Evolutionary conservation across 2,329 filamentous ascomycete species (phyloP), one percentile per base, ranked within the genome.

Genomic region (Colletotrichum shisoi): DNA sequence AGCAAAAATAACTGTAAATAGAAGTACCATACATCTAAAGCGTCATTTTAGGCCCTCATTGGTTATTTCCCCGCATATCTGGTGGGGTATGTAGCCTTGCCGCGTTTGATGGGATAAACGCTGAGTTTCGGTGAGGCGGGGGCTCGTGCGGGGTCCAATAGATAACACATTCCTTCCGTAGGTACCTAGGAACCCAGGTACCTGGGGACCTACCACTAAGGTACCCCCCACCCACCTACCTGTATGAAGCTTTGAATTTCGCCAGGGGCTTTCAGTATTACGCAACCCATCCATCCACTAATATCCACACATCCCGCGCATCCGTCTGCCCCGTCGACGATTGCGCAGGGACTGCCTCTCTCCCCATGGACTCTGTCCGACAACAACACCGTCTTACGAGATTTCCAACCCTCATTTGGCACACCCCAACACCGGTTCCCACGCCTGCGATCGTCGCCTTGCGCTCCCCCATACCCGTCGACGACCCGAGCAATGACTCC

Each of bases 401-500:
- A 37, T 56, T 27, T 42, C 6, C 37, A 17, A 37, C 31, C 7
- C 21, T n/a, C 6, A 19, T 53, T 39, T 8, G 12, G 21, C n/a
- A 53, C 11, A 5, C 19, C 17, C 21, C 4, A 37, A 3, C 11
- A 9, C 9, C 9, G 12, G 13, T 27, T 27, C 45, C 17, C n/a
- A 40, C 40, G 24, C 37, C 34, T 19, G 19, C 17, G 11, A 52
- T 15, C 24, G 21, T 61, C 37, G 13, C 34, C 39, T 44, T 11
- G 37, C 58, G 21, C 24, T 59, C 27, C 15, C 13, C 27, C 40
- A 34, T 4, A 40, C 15, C 45, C 42, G 31, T 40, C 46, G 31
- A 46, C 54, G 21, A 31, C 37, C n/a, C 37, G 52, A 54, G 58
- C 58, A 39, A 68, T 59, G 58, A 57, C 56, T 60, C 59, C 67